Conservation (phyloP, 768 basidiomycete genomes). For the Boletus barrowsii region DNA sequence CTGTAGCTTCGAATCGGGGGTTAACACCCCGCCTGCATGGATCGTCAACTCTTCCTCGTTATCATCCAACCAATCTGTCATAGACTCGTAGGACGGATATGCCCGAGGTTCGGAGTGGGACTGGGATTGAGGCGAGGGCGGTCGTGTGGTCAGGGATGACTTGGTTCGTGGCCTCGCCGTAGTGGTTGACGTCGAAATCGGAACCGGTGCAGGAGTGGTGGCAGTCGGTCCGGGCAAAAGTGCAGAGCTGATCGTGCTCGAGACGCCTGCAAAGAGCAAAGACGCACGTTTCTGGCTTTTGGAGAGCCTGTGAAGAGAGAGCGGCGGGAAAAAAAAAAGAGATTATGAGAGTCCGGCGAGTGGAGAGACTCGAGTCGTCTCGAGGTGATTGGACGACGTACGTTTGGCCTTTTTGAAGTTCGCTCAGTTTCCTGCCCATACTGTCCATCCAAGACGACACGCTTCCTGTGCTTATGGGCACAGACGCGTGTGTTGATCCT, state of each 20-base stretch:
- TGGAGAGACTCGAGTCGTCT: too few species aligned
- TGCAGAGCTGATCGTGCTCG: slow-evolving; percentile 51
- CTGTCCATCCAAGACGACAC: slow-evolving; percentile 52
- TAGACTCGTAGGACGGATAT: slow-evolving; percentile 15
- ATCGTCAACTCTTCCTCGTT: slow-evolving; percentile 36
- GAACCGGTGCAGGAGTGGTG: slow-evolving; percentile 22
- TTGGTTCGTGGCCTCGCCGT: neutral
- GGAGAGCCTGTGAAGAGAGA: slow-evolving; percentile 45
- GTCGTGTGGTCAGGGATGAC: neutral
- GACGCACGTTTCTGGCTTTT: slow-evolving; percentile 71
- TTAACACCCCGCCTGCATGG: slow-evolving; percentile 17
- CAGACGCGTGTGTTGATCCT: slow-evolving; percentile 11
- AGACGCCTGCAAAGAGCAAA: slow-evolving; percentile 60
- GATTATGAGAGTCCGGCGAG: neutral
- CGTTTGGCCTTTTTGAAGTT: slow-evolving; percentile 53
- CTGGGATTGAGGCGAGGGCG: slow-evolving; percentile 4
- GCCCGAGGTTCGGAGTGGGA: neutral
- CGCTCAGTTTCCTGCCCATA: slow-evolving; percentile 60
- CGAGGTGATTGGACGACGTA: slow-evolving; percentile 34
- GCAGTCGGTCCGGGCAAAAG: slow-evolving; percentile 39
- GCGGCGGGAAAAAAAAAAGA: neutral
- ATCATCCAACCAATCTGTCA: slow-evolving; percentile 33
- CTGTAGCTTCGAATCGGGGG: slow-evolving; percentile 30
- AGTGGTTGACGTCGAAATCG: neutral
- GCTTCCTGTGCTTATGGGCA: slow-evolving; percentile 26